Evolutionary conservation across 106 monocot species (phyloP), one percentile per base, ranked within the genome.

Genomic region (Ottelia alismoides): DNA sequence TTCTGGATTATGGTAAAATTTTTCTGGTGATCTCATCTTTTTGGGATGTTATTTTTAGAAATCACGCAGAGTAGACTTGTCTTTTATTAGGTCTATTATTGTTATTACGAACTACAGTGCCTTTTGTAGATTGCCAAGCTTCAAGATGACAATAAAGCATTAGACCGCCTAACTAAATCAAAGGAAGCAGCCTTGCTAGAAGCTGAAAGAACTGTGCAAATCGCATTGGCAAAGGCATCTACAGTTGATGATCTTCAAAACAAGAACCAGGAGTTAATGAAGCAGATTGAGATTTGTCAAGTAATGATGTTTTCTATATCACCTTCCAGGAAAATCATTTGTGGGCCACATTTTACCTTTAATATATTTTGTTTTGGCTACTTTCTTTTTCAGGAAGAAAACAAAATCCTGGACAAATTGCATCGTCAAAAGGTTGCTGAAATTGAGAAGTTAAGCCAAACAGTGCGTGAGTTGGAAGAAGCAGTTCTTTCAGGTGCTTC

Each of bases 401-500:
- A 92, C 47, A 92, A 79, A 67, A 92, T 92, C 31, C 47, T 92
- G 46, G 91, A 92, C 61, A 85, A 71, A 55, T 66, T 92, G 75
- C 85, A 85, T 25, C 81, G 91, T 19, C 84, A 84, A 58, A 92
- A 92, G 70, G 75, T 85, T 66, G 75, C 81, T 12, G 91, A 92
- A 65, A 81, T 92, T 52, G 91, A 92, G 66, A 92, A 85, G 31
- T 51, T 92, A 20, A 57, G 70, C 29, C 74, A 78, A 58, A 76
- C 78, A 22, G 82, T 85, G 16, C 71, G 32, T 47, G 85, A 92
- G 28, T 67, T 92, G 25, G 91, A 92, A 57, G 91, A 92, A 57
- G 70, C 78, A 62, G 69, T 92, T 73, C 85, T 85, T 55, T 78
- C 81, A n/a, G 85, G 91, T 26, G 91, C 77, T 67, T 81, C 85